phyloP scores from a whole-genome alignment of 257 asterid genomes.

The Solanum arcanum region DNA sequence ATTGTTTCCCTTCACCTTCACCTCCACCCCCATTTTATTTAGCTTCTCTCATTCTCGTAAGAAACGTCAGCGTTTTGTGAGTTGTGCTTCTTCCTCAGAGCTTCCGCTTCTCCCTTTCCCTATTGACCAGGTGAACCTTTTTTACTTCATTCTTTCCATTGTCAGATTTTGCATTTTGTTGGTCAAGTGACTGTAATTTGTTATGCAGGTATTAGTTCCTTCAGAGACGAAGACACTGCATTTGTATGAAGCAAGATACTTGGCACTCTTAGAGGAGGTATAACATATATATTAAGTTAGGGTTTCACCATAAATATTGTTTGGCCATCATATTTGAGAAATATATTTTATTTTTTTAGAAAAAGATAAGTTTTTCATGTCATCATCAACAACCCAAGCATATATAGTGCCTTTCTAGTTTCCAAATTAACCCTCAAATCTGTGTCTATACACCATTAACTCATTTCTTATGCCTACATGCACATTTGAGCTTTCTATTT shows the following conservation, averaged over 20 bases:
- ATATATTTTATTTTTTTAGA: no score
- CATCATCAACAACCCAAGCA: not conserved
- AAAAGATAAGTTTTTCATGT: not conserved
- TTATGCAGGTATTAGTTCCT: constrained; percentile 60
- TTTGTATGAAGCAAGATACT: constrained; percentile 74
- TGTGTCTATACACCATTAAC: not conserved
- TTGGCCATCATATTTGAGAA: no score
- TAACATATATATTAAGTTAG: not conserved
- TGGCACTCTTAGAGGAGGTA: constrained; percentile 80
- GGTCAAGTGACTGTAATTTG: not conserved
- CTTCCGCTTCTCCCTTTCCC: constrained; percentile 29
- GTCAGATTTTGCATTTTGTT: not conserved
- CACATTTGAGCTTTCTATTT: not conserved
- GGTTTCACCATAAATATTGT: no score
- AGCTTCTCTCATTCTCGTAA: not conserved
- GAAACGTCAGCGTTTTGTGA: not conserved
- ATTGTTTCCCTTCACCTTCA: not conserved
- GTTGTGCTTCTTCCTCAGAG: not conserved
- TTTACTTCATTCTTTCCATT: not conserved
- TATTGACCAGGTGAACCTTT: constrained; percentile 12
- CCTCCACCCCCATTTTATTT: not conserved
- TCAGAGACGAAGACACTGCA: constrained; percentile 67
- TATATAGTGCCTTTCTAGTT: not conserved
- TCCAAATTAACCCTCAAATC: not conserved
- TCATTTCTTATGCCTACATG: not conserved